These are phyloP conservation scores for Mycena kentingensis DNA, from an alignment of 768 basidiomycete species.

Conservation along the genomic window DNA sequence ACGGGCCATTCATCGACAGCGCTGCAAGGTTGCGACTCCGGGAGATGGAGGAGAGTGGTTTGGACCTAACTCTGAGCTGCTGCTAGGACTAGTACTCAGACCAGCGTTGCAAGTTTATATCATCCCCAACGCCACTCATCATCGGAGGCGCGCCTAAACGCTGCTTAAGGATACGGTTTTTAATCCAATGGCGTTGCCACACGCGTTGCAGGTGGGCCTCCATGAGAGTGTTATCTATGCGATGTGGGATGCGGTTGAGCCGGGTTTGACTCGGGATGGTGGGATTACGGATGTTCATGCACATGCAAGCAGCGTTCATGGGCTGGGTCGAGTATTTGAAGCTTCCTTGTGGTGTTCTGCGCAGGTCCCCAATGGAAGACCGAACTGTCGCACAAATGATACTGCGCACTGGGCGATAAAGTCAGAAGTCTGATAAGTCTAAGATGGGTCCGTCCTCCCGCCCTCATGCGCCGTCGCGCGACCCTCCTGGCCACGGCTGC, in stretches of 20 bases:
- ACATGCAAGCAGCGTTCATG: conserved; percentile 38
- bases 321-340: conserved; percentile 31
- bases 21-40: too few relatives aligned
- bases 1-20: too few relatives aligned
- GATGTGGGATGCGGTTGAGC: conserved; percentile 31
- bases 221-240: conserved; percentile 29
- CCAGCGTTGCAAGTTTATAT: too few relatives aligned
- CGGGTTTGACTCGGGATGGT: conserved; percentile 16
- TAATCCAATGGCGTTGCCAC: conserved; percentile 30
- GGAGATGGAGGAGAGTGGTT: too few relatives aligned
- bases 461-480: background rate
- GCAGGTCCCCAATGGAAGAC: too few relatives aligned
- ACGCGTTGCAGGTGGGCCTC: conserved; percentile 26
- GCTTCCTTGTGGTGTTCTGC: too few relatives aligned
- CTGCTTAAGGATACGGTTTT: conserved; percentile 26
- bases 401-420: background rate
- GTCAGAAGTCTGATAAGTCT: background rate
- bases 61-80: too few relatives aligned
- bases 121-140: too few relatives aligned
- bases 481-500: background rate
- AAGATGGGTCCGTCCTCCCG: background rate
- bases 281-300: conserved; percentile 24
- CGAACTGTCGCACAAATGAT: too few relatives aligned
- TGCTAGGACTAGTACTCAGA: too few relatives aligned
- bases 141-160: too few relatives aligned